phyloP scores from a whole-genome alignment of 2,329 filamentous ascomycete species.

The Ciborinia camelliae region DNA sequence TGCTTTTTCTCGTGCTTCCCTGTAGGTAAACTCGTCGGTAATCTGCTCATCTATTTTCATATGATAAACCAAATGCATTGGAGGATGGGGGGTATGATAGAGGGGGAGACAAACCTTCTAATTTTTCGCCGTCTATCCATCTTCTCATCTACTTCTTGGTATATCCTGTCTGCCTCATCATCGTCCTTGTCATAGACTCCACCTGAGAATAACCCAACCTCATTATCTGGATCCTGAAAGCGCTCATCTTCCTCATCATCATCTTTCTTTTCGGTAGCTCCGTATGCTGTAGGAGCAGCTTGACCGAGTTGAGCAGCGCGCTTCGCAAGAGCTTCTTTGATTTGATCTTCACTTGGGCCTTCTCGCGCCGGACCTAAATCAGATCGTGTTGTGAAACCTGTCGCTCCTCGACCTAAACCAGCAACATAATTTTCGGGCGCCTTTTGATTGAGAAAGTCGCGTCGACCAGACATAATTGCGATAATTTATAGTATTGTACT shows the following conservation, averaged over 20 bases:
- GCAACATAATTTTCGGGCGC: slow-evolving; percentile 88
- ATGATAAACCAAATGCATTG: slow-evolving; percentile 63
- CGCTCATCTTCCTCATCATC: slow-evolving; percentile 74
- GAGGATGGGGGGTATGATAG: slow-evolving; percentile 33
- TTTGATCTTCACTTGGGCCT: slow-evolving; percentile 95
- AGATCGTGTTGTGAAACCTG: slow-evolving; percentile 94
- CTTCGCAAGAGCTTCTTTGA: slow-evolving; percentile 95
- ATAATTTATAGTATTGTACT: not conserved
- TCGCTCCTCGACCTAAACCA: slow-evolving; percentile 94
- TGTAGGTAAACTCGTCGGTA: slow-evolving; percentile 70
- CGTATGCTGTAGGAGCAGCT: slow-evolving; percentile 70
- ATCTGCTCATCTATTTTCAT: slow-evolving; percentile 66
- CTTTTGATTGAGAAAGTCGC: slow-evolving; percentile 84
- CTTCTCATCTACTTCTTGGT: slow-evolving; percentile 91
- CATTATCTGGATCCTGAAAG: slow-evolving; percentile 95
- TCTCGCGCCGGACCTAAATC: slow-evolving; percentile 93
- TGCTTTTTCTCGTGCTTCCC: slow-evolving; percentile 89
- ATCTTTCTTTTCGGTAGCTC: slow-evolving; percentile 52
- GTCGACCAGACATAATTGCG: slow-evolving; percentile 47
- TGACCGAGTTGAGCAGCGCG: slow-evolving; percentile 78
- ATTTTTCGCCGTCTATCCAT: slow-evolving; percentile 87
- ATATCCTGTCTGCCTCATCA: slow-evolving; percentile 95
- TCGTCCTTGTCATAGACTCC: slow-evolving; percentile 97
- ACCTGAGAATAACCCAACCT: slow-evolving; percentile 90
- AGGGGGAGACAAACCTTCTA: slow-evolving; percentile 68